phyloP scores from a whole-genome alignment of 768 basidiomycete genomes.

The Psilocybe cyanescens region DNA sequence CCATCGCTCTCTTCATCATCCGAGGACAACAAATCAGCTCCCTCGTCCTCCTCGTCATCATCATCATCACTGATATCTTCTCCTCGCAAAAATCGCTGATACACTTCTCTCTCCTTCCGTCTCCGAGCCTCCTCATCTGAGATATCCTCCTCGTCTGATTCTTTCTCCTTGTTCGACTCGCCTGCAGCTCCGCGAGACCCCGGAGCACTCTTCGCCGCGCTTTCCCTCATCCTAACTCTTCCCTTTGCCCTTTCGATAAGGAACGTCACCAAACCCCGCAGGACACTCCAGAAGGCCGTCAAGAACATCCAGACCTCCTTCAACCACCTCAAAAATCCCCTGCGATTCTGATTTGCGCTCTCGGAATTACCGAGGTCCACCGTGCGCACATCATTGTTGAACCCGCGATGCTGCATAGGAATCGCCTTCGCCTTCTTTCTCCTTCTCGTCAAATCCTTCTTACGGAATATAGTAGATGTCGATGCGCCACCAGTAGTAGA shows the following conservation, averaged over 20 bases:
- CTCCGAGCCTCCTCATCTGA: slow-evolving; percentile 23
- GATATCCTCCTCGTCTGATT: slow-evolving; percentile 32
- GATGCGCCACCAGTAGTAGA: neutral
- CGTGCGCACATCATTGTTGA: slow-evolving; percentile 31
- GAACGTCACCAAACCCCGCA: slow-evolving; percentile 25
- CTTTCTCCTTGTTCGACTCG: slow-evolving; percentile 21
- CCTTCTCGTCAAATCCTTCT: neutral
- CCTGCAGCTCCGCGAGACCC: slow-evolving; percentile 11
- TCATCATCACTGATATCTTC: slow-evolving; percentile 51
- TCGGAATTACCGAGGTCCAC: slow-evolving; percentile 29
- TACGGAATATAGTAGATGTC: neutral
- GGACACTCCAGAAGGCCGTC: slow-evolving; percentile 28
- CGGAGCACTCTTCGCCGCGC: neutral
- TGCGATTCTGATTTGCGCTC: neutral
- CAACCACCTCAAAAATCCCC: slow-evolving; percentile 19
- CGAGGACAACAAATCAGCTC: slow-evolving; percentile 20
- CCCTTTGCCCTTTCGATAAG: slow-evolving; percentile 21
- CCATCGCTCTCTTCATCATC: slow-evolving; percentile 21
- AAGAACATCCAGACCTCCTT: slow-evolving; percentile 26
- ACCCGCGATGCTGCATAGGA: slow-evolving; percentile 14
- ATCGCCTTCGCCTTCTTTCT: neutral
- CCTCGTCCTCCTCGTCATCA: slow-evolving; percentile 33
- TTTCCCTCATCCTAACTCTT: slow-evolving; percentile 18
- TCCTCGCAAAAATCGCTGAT: slow-evolving; percentile 63
- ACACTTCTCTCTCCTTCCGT: slow-evolving; percentile 43